Evolutionary conservation across 225 moss, liverwort and hornwort genomes (phyloP).

Genomic region (Bryoerythrophyllum caledonicum): DNA sequence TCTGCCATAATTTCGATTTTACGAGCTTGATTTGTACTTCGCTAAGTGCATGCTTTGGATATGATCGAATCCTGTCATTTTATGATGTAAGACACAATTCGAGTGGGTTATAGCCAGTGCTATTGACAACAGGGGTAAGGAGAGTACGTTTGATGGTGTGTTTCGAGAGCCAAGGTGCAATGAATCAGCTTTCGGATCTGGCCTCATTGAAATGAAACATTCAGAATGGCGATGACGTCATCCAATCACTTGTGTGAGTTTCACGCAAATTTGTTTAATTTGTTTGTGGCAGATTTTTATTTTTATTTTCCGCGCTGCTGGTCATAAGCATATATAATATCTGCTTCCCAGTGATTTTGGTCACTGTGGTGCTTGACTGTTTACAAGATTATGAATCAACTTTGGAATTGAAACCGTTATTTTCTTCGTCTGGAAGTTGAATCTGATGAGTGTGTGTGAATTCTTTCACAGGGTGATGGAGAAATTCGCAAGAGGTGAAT

Average conservation of each 20-base stretch:
- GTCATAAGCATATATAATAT: neutral
- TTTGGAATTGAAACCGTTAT: neutral
- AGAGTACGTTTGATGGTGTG: neutral
- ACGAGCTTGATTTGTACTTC: neutral
- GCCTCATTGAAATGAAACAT: neutral
- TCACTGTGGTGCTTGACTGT: constrained; percentile 5
- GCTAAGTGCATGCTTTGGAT: constrained; percentile 6
- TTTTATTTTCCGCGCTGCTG: no score
- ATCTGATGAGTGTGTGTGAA: neutral
- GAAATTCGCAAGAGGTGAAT: constrained; percentile 7
- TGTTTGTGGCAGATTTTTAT: no score
- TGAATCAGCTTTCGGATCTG: neutral
- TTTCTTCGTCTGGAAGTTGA: neutral
- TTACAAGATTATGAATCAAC: neutral
- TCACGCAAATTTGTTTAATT: no score
- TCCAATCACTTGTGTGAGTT: constrained; percentile 26
- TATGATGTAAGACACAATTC: neutral
- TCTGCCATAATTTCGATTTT: neutral
- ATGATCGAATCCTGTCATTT: neutral
- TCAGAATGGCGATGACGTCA: neutral
- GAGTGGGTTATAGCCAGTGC: neutral
- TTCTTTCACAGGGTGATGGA: constrained; percentile 36
- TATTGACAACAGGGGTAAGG: constrained; percentile 21
- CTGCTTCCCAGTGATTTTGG: neutral
- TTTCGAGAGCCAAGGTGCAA: constrained; percentile 2